These are phyloP conservation scores for Kalmusia sp. DNA, from an alignment of 2,329 filamentous ascomycete genomes.

Conservation along the genomic window DNA sequence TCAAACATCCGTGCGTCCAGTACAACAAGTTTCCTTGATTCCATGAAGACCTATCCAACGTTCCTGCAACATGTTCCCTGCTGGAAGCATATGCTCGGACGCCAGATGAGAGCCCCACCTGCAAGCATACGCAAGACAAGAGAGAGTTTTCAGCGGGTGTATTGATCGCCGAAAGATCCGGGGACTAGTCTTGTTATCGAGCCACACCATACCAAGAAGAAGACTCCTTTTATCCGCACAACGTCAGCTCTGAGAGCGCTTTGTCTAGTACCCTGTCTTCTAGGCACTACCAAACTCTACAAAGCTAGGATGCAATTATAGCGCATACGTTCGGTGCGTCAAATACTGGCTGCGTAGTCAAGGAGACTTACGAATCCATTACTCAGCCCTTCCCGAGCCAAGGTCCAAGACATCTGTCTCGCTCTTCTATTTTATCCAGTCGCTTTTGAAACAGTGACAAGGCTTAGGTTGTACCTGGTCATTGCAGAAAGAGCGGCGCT, in stretches of 20 bases:
- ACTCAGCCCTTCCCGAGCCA: not conserved
- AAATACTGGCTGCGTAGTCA: not conserved
- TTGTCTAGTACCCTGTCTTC: not conserved
- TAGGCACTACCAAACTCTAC: not conserved
- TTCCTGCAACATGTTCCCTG: not conserved
- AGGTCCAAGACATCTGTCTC: no score
- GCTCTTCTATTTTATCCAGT: not conserved
- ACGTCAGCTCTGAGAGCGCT: slow-evolving; percentile 2
- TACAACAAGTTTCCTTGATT: not conserved
- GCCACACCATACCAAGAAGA: not conserved
- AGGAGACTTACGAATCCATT: not conserved
- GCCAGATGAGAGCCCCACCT: not conserved
- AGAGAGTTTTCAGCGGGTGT: not conserved
- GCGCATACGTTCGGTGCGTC: not conserved
- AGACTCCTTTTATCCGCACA: slow-evolving; percentile 5
- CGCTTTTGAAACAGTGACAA: not conserved
- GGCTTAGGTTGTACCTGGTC: not conserved
- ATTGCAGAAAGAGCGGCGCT: not conserved
- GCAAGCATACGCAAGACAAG: not conserved
- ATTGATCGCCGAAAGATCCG: not conserved
- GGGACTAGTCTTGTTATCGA: not conserved
- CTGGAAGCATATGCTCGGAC: not conserved
- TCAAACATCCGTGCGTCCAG: not conserved
- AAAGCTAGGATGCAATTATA: not conserved
- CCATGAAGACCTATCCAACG: not conserved